phyloP scores from a whole-genome alignment of 1,284 basidiomycete species.

The Anthracocystis panici-leucophaei region DNA sequence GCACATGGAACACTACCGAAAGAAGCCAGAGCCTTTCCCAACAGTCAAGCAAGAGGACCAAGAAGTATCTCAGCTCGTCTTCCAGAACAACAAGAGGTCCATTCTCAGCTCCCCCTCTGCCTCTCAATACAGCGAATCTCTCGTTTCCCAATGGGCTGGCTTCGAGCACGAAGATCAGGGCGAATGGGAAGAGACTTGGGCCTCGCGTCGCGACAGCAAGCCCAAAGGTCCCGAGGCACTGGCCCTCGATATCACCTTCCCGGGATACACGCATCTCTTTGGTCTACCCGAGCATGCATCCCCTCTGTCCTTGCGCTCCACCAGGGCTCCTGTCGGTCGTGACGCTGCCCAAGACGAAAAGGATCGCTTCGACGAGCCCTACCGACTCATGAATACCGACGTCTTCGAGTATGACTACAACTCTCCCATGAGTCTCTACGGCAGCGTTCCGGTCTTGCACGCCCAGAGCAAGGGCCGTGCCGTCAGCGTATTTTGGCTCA shows the following conservation, averaged over 20 bases:
- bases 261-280: constrained; percentile 87
- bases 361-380: constrained; percentile 77
- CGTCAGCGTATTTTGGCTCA: constrained; percentile 89
- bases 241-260: constrained; percentile 92
- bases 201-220: constrained; percentile 87
- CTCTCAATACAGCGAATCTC: constrained; percentile 26
- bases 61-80: constrained; percentile 48
- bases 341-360: constrained; percentile 50
- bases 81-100: constrained; percentile 54
- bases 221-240: constrained; percentile 98
- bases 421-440: constrained; percentile 84
- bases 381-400: constrained; percentile 94
- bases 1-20: constrained; percentile 94
- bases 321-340: constrained; percentile 49
- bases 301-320: constrained; percentile 81
- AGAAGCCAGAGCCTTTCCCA: constrained; percentile 63
- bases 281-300: constrained; percentile 98
- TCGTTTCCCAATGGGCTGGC: constrained; percentile 59
- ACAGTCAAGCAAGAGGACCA: constrained; percentile 49
- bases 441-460: constrained; percentile 85
- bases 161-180: constrained; percentile 75
- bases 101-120: constrained; percentile 40
- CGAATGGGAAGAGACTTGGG: constrained; percentile 88
- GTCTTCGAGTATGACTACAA: constrained; percentile 96
- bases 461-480: constrained; percentile 81